Evolutionary conservation across 768 basidiomycete genomes (phyloP).

Genomic region (Postia placenta): DNA sequence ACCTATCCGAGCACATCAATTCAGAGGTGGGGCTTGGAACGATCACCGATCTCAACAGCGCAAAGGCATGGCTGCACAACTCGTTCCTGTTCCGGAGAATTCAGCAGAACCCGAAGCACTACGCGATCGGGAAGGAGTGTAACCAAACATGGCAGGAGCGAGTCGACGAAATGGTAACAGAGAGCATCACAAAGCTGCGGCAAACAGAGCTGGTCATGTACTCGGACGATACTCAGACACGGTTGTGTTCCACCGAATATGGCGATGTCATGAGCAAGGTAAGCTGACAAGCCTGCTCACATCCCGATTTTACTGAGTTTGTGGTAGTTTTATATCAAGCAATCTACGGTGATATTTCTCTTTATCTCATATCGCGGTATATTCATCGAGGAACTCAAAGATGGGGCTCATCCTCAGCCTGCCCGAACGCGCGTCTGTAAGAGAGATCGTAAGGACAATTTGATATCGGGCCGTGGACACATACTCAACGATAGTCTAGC

Average conservation of each 20-base stretch:
- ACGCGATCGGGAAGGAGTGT: slow-evolving; percentile 53
- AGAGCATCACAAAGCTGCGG: slow-evolving; percentile 56
- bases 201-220: slow-evolving; percentile 55
- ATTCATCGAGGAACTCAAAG: slow-evolving; percentile 27
- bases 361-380: not conserved
- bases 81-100: slow-evolving; percentile 89
- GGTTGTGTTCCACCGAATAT: slow-evolving; percentile 59
- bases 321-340: slow-evolving; percentile 66
- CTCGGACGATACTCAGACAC: slow-evolving; percentile 29
- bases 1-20: slow-evolving; percentile 88
- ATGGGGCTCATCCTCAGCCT: slow-evolving; percentile 64
- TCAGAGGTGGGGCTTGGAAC: slow-evolving; percentile 89
- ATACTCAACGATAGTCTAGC: slow-evolving; percentile 30
- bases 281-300: slow-evolving; percentile 9
- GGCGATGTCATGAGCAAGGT: slow-evolving; percentile 90
- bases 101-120: slow-evolving; percentile 75
- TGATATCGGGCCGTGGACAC: no score
- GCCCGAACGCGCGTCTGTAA: slow-evolving; percentile 45
- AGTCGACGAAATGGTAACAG: slow-evolving; percentile 67
- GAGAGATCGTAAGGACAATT: slow-evolving; percentile 64
- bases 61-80: slow-evolving; percentile 75
- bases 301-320: not conserved
- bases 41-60: slow-evolving; percentile 61
- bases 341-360: slow-evolving; percentile 46
- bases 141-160: slow-evolving; percentile 63